These are phyloP conservation scores for Tuber indicum DNA, from an alignment of 495 filamentous ascomycete genomes.

Conservation along the genomic window DNA sequence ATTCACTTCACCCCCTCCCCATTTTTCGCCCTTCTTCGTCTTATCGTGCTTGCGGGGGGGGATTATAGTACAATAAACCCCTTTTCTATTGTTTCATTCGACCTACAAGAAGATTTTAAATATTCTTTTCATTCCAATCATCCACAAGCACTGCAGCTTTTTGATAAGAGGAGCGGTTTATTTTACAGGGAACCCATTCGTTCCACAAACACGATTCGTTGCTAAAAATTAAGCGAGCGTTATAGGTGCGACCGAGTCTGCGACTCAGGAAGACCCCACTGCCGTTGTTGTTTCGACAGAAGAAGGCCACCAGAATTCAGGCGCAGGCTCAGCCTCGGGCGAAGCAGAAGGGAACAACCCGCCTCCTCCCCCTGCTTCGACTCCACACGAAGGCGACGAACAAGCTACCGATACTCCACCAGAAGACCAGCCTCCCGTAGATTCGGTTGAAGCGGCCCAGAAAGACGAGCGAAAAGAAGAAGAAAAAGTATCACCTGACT, in stretches of 20 bases:
- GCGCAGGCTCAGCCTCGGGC: neutral
- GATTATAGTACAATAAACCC: conserved; percentile 5
- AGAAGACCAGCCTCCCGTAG: conserved; percentile 2
- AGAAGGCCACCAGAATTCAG: neutral
- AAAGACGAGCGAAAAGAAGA: neutral
- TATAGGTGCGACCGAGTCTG: conserved; percentile 2
- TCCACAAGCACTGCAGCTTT: neutral
- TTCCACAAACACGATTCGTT: conserved; percentile 1
- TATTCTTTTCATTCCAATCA: neutral
- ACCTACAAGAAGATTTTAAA: neutral
- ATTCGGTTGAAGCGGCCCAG: neutral
- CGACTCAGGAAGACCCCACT: neutral
- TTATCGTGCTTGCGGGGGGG: neutral
- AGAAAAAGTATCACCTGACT: conserved; percentile 4
- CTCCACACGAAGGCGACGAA: conserved; percentile 2
- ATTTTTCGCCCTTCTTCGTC: neutral
- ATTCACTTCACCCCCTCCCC: neutral
- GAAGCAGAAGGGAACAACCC: neutral
- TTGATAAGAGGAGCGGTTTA: neutral
- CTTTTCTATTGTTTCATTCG: neutral
- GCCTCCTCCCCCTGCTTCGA: neutral
- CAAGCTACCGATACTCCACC: neutral
- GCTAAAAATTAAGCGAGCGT: conserved; percentile 2
- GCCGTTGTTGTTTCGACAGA: conserved; percentile 1
- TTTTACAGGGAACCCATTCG: neutral